These are phyloP conservation scores for Phaeotremella skinneri DNA, from an alignment of 768 basidiomycete species.

Conservation along the genomic window DNA sequence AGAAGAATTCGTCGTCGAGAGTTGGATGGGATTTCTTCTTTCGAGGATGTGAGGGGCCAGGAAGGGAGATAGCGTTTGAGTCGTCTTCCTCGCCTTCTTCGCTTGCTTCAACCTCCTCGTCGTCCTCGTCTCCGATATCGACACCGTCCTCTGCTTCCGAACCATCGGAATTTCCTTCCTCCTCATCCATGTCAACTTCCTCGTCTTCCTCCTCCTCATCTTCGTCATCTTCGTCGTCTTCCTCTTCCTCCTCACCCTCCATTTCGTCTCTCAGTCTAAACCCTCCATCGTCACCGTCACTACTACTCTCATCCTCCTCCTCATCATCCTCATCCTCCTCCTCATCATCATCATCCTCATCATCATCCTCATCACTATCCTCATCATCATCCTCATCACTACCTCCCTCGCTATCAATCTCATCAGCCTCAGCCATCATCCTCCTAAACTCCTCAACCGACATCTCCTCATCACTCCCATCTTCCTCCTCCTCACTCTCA, in stretches of 20 bases:
- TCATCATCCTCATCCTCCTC: constrained; percentile 34
- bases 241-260: constrained; percentile 20
- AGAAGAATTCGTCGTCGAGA: constrained; percentile 88
- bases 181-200: constrained; percentile 42
- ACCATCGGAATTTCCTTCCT: constrained; percentile 23
- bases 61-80: constrained; percentile 10
- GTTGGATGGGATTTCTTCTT: constrained; percentile 53
- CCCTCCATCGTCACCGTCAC: constrained; percentile 33
- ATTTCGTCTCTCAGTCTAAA: constrained; percentile 32
- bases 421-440: constrained; percentile 29
- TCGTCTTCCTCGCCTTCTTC: constrained; percentile 27
- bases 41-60: constrained; percentile 29
- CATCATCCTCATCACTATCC: constrained; percentile 51
- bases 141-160: constrained; percentile 29
- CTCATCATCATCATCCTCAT: constrained; percentile 36
- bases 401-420: constrained; percentile 43
- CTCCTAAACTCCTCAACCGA: constrained; percentile 19
- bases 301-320: constrained; percentile 47
- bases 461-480: constrained; percentile 35
- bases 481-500: constrained; percentile 37
- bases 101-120: constrained; percentile 48
- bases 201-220: constrained; percentile 19
- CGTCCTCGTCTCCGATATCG: constrained; percentile 38
- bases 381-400: constrained; percentile 20
- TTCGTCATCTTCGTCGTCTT: constrained; percentile 11